Conservation (phyloP, 2,329 filamentous ascomycete genomes). For the Paecilomyces sp. region DNA sequence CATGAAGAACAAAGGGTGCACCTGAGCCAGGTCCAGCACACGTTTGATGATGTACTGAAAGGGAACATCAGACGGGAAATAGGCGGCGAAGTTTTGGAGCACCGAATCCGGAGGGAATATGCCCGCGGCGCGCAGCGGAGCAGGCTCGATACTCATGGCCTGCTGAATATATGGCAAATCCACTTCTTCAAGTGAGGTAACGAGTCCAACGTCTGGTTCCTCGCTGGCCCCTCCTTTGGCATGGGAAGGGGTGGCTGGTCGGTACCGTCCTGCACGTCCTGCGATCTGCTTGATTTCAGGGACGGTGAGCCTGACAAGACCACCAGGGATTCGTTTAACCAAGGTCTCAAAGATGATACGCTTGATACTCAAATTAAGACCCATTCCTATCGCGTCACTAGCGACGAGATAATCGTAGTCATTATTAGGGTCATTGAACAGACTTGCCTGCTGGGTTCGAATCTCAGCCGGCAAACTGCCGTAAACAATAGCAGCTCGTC, state of each 20-base stretch:
- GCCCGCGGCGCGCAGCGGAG: constrained; percentile 63
- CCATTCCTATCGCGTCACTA: constrained; percentile 96
- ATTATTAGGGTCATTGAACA: constrained; percentile 94
- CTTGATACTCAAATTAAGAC: constrained; percentile 82
- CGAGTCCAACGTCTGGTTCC: constrained; percentile 53
- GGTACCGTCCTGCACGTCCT: constrained; percentile 82
- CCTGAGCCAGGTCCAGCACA: constrained; percentile 60
- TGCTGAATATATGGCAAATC: constrained; percentile 59
- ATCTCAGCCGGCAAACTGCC: constrained; percentile 88
- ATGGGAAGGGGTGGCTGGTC: constrained; percentile 55
- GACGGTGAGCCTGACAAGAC: constrained; percentile 53
- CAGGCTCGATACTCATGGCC: constrained; percentile 58
- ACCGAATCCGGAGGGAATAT: constrained; percentile 65
- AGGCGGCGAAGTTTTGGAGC: constrained; percentile 68
- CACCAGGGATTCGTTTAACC: constrained; percentile 61
- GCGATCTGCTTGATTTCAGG: constrained; percentile 93
- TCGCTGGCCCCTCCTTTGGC: constrained; percentile 11
- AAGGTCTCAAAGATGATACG: constrained; percentile 80
- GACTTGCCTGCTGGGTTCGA: constrained; percentile 76
- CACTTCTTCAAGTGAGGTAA: constrained; percentile 67
- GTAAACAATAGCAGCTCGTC: constrained; percentile 86
- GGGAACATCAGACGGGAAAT: constrained; percentile 73
- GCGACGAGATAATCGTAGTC: constrained; percentile 93
- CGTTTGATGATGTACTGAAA: constrained; percentile 76
- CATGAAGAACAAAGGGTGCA: constrained; percentile 63